Percentiles rank a stretch among this genome's conserved stretches.
Conservation (phyloP, 371 early-diverging fungal species). For the Chytridium lagenaria region DNA sequence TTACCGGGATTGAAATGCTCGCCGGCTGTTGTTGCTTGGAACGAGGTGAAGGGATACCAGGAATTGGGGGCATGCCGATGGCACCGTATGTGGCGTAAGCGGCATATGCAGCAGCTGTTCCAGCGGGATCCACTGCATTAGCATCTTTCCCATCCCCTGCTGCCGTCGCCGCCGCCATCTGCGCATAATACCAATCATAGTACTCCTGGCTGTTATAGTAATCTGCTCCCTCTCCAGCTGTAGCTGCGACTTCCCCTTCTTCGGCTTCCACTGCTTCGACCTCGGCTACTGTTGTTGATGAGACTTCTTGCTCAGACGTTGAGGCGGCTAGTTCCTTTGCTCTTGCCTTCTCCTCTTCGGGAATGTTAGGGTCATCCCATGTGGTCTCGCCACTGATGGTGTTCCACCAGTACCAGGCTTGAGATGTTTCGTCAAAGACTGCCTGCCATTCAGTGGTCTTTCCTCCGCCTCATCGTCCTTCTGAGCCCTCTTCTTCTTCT, state of each 20-base stretch:
- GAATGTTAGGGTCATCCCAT: conserved; percentile 41
- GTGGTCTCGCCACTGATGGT: conserved; percentile 39
- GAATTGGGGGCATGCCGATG: no score
- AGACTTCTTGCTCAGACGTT: not conserved
- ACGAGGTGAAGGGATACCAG: no score
- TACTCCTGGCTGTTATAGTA: conserved; percentile 46
- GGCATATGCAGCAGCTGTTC: no score
- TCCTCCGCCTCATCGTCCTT: no score
- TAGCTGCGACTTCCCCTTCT: not conserved
- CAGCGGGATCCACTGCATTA: no score
- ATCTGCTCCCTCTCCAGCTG: conserved; percentile 20
- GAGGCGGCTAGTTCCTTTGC: not conserved
- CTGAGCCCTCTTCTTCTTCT: no score
- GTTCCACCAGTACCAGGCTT: conserved; percentile 47
- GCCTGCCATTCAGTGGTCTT: conserved; percentile 35
- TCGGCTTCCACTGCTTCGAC: not conserved
- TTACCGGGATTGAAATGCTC: not conserved
- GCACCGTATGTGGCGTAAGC: no score
- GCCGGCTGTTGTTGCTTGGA: not conserved
- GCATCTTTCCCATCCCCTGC: no score
- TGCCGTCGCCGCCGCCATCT: no score
- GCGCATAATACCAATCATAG: conserved; percentile 44
- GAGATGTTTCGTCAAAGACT: conserved; percentile 26
- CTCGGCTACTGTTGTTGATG: no score
- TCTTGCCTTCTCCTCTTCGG: conserved; percentile 18